Evolutionary conservation across 2,329 filamentous ascomycete species (phyloP), one percentile per base, ranked within the genome.

Genomic region (Epichloe elymi): DNA sequence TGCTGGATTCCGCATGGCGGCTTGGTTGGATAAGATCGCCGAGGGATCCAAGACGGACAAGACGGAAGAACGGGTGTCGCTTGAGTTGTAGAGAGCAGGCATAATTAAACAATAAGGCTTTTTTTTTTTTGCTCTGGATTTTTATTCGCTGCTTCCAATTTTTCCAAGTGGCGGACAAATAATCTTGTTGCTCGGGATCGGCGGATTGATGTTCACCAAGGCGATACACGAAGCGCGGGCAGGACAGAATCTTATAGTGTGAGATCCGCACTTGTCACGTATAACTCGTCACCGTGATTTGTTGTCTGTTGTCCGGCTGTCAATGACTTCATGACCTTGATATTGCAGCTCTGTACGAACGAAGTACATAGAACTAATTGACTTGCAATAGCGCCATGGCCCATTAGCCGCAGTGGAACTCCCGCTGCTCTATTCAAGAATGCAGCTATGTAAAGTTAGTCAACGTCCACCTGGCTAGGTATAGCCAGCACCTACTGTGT

Each of bases 1-100:
- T 56, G 85, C 80, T 4, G 85, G 85, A 11, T 85, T 80, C 63
- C 74, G 85, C 46, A 72, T 88, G 62, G 84, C 79, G 2, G 75
- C 74, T 19, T 86, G 80, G 80, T 66, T 86, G 54, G 82, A 86
- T 60, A 67, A 74, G 58, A 80, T 85, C 58, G 78, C 71, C 8
- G 65, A 71, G n/a, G 61, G 59, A 26, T 67, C 62, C 55, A 53
- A 58, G 33, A 53, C 55, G 19, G 60, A 51, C 33, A 56, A 51
- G 53, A 55, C 47, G 53, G 61, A 55, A 35, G 55, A 60, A 6
- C 36, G 54, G 40, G 45, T 53, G 23, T 55, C 57, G 12, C 58
- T 61, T 38, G 66, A 68, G 50, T 52, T 67, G 46, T 68, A 61
- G 53, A 52, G 47, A 20, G 40, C 10, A 14, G 30, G 8, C 5